Evolutionary conservation across 148 eudicot species (phyloP), one percentile per base, ranked within the genome.

Genomic region (Cornus florida): DNA sequence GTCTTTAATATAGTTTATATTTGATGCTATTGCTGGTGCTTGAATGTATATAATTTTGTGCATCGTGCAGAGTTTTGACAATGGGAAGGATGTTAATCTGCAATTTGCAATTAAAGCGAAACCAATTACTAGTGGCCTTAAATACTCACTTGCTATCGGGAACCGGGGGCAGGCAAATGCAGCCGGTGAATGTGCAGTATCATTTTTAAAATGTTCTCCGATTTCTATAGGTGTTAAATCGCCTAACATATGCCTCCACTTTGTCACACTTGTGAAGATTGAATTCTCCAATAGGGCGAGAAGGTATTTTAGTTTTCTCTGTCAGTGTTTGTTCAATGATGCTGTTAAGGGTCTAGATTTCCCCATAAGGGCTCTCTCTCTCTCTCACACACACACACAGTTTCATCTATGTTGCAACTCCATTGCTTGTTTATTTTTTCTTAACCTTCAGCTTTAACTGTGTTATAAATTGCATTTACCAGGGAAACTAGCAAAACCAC

Each of bases 101-200:
- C n/a, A n/a, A n/a, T n/a, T n/a, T n/a, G 99, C 98, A 16, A 96
- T 96, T 73, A 96, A 96, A 79, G 99, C 99, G 53, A 96, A 96
- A 85, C 94, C 99, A 14, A 91, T 96, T 73, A 96, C 99, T 71
- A 96, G 99, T 87, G 99, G 99, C 67, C 95, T 96, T 62, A 96
- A 96, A 70, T 96, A 94, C 75, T 93, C 99, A 13, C 94, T 96
- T 80, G 97, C 99, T 69, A 96, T 98, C 82, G 99, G 99, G 28
- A 96, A 96, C 75, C 94, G 98, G 99, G 99, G 99, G 24, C 95
- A 91, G 81, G 98, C 98, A 79, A 96, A 96, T 86, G 99, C 95
- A 14, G 99, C 99, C 67, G 99, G 99, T 72, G 2, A 35, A 56
- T 10, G 9, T 53, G 23, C 66, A 62, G 20, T 62, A 62, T 24